These are phyloP conservation scores for Coniochaeta sp. DNA, from an alignment of 2,329 filamentous ascomycete genomes.

Conservation along the genomic window DNA sequence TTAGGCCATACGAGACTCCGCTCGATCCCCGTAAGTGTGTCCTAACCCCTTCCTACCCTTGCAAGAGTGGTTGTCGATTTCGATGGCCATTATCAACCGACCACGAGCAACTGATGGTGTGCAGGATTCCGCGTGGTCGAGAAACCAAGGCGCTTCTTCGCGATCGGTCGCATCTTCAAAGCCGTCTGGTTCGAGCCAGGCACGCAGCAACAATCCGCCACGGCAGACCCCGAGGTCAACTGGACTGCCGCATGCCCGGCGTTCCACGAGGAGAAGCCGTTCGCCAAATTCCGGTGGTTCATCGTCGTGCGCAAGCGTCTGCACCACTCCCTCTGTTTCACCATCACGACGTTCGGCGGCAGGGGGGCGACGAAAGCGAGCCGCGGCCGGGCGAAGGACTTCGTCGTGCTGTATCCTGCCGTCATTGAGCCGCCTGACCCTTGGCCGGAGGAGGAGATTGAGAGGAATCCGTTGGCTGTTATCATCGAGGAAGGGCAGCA, in stretches of 20 bases:
- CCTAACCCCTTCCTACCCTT: neutral
- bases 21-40: constrained; percentile 9
- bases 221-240: constrained; percentile 3
- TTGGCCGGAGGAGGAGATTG: constrained; percentile 14
- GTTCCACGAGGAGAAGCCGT: constrained; percentile 12
- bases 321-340: constrained; percentile 19
- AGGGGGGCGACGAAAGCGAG: constrained; percentile 4
- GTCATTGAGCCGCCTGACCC: constrained; percentile 13
- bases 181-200: constrained; percentile 20
- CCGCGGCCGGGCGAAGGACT: constrained; percentile 11
- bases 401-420: constrained; percentile 15
- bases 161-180: constrained; percentile 19
- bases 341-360: constrained; percentile 15
- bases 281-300: constrained; percentile 19
- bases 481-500: constrained; percentile 18
- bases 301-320: constrained; percentile 16
- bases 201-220: neutral
- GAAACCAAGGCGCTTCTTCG: constrained; percentile 20
- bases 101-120: neutral
- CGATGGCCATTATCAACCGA: no score
- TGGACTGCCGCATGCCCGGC: constrained; percentile 10
- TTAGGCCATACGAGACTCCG: constrained; percentile 3
- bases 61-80: no score
- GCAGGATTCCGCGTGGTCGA: constrained; percentile 14
- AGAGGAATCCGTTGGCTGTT: constrained; percentile 12